Base-by-base conservation (phyloP, 2,329 filamentous ascomycete genomes). In the Chaetomium sp. region DNA sequence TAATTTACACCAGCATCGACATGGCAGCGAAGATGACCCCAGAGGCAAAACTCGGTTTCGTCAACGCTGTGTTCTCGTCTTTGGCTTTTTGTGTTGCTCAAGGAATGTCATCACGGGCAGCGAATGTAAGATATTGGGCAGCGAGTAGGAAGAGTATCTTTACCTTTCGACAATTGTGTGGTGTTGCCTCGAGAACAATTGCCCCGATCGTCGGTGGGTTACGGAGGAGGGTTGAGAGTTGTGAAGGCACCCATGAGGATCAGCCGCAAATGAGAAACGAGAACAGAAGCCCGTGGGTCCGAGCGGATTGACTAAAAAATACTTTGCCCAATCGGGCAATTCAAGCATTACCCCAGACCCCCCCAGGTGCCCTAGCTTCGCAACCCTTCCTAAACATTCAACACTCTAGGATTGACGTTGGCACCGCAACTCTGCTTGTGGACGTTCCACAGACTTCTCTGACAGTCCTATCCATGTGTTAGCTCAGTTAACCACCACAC, bases 1-100 rank as follows among this genome's bases (percentile, higher is more conserved):
- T 86, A 79, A 81, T 78, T 74, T 69, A 23, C 69, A 73, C 78
- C 78, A 73, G 80, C 79, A 81, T 74, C 23, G 77, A 80, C 78
- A 58, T 61, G 70, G 62, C 67, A 74, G 70, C 71, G 72, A 72
- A 67, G 69, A 75, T 74, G 77, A 75, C 84, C 84, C 84, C 83
- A 79, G 78, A 83, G 78, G 68, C 62, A 60, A 60, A 57, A 66
- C 78, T 81, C 82, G 84, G 84, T 79, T 86, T 84, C 83, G 76
- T 73, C 68, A 66, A 70, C 65, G 69, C 70, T 69, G 67, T 60
- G 65, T 68, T 68, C 64, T 62, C 68, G 76, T 79, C 79, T 81
- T 77, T 73, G 78, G 75, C 25, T 65, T 42, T 58, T 71, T 27
- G 57, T 65, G 49, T 51, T 69, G 69, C 67, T 69, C 70, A 65